These are phyloP conservation scores for Podospora australis DNA, from an alignment of 495 filamentous ascomycete species.

Conservation along the genomic window DNA sequence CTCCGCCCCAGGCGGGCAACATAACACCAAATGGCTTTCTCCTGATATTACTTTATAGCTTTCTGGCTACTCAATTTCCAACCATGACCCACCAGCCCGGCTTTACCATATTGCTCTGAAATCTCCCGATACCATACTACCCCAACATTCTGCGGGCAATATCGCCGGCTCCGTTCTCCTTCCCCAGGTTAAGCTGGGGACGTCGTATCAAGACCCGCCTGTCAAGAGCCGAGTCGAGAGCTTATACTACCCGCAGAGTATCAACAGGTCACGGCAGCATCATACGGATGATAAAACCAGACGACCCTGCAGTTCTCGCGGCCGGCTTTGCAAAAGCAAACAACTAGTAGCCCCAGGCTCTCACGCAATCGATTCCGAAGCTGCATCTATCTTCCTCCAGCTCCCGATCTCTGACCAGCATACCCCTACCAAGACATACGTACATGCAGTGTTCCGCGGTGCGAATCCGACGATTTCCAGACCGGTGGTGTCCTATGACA, in stretches of 20 bases:
- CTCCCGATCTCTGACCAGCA: neutral
- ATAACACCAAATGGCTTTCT: slow-evolving; percentile 13
- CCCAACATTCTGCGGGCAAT: too few species aligned
- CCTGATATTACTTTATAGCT: slow-evolving; percentile 24
- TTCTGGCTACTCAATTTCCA: slow-evolving; percentile 20
- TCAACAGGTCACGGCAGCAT: neutral
- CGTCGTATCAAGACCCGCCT: slow-evolving; percentile 6
- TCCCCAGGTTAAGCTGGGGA: slow-evolving; percentile 9
- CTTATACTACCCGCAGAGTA: slow-evolving; percentile 14
- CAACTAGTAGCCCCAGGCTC: neutral
- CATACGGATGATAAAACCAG: slow-evolving; percentile 8
- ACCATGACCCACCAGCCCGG: slow-evolving; percentile 28
- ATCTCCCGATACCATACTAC: slow-evolving; percentile 25
- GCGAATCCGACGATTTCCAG: neutral
- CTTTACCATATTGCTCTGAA: slow-evolving; percentile 31
- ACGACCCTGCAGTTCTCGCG: neutral
- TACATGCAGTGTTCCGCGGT: neutral
- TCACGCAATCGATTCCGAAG: neutral
- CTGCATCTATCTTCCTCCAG: neutral
- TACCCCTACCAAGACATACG: neutral
- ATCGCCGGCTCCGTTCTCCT: too few species aligned
- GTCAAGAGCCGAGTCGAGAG: slow-evolving; percentile 18
- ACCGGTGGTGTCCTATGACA: neutral
- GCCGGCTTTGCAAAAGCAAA: neutral
- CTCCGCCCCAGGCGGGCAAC: slow-evolving; percentile 11